A percentile compares a stretch with the other conserved stretches of the same genome.
These are phyloP conservation scores for Chloris gayana DNA, from an alignment of 176 grass and related monocot species.

Conservation along the genomic window DNA sequence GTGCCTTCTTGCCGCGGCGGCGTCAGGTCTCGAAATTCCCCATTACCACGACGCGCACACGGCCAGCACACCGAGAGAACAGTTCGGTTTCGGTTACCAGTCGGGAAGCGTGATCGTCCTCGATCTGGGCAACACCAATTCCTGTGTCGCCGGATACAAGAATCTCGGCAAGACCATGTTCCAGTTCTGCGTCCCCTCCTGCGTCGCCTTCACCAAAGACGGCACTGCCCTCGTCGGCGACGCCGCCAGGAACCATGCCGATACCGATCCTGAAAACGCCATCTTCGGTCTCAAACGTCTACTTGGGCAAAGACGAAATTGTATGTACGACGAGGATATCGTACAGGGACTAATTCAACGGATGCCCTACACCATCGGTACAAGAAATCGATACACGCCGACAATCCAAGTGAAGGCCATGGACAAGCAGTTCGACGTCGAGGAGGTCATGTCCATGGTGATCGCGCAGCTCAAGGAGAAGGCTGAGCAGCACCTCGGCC, in stretches of 20 bases:
- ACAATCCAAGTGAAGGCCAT: neutral
- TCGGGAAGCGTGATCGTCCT: neutral
- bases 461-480: conserved; percentile 2
- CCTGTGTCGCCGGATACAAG: conserved; percentile 3
- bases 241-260: conserved; percentile 1
- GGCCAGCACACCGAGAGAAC: no score
- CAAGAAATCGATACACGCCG: neutral
- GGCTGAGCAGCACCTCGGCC: conserved; percentile 29
- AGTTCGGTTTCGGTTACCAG: neutral
- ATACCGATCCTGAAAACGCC: neutral
- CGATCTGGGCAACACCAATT: conserved; percentile 31
- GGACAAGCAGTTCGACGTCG: neutral
- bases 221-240: conserved; percentile 13
- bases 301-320: neutral
- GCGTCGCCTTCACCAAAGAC: conserved; percentile 18
- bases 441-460: neutral
- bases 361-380: neutral
- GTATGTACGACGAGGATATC: neutral
- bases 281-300: conserved; percentile 29
- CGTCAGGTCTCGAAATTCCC: neutral
- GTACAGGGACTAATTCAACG: neutral
- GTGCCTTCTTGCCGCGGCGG: neutral
- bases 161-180: neutral
- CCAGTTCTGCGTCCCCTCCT: conserved; percentile 22
- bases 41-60: neutral